Percentiles rank a stretch among this genome's conserved stretches.
Evolutionary conservation across 2,329 filamentous ascomycete genomes (phyloP).

Genomic region (Sclerotinia glacialis): DNA sequence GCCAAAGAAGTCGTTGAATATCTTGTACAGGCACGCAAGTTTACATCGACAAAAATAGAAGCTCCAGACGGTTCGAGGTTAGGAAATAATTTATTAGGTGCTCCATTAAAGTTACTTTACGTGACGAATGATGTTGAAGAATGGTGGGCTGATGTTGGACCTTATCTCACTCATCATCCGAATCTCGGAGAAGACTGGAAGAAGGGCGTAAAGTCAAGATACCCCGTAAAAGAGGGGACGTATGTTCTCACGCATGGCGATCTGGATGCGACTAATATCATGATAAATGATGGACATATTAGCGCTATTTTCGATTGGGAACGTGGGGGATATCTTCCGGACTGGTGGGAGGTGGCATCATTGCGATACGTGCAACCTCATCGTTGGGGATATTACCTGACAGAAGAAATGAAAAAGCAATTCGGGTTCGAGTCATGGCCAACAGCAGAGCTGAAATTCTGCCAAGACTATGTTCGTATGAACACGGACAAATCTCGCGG

Average conservation of each 20-base stretch:
- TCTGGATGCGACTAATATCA: background rate
- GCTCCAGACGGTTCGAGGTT: background rate
- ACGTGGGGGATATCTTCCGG: background rate
- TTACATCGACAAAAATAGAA: background rate
- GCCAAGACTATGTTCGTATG: accelerated
- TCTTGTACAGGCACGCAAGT: constrained; percentile 5
- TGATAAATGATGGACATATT: background rate
- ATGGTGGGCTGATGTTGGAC: background rate
- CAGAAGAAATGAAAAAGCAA: background rate
- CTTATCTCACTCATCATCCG: too few species aligned
- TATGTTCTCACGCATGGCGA: constrained; percentile 7
- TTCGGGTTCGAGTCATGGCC: background rate
- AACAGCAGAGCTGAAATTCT: background rate
- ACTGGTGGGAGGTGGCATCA: background rate
- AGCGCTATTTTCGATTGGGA: background rate
- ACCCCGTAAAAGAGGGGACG: background rate
- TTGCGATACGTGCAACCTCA: accelerated
- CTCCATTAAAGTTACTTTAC: accelerated
- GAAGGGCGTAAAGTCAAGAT: background rate
- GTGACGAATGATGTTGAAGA: background rate
- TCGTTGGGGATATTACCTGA: accelerated
- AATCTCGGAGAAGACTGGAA: too few species aligned
- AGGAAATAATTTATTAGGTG: too few species aligned
- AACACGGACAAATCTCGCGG: accelerated
- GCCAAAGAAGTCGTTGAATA: constrained; percentile 14